Evolutionary conservation across 805 yeast genomes (phyloP), one percentile per base, ranked within the genome.

Genomic region (Kazachstania africana): DNA sequence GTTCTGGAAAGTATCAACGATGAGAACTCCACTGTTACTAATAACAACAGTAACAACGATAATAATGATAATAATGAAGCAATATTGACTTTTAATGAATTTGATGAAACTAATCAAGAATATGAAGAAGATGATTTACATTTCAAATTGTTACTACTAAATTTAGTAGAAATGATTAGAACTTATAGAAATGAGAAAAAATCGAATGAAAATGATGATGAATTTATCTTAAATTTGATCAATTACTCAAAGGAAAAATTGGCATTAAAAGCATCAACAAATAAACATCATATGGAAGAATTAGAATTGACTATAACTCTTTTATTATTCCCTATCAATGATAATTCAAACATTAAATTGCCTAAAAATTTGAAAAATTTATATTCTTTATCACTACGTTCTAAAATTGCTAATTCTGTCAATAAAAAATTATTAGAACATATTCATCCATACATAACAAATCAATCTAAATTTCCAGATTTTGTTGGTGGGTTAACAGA

Each of bases 241-340:
- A 48, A 57, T 6, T 78, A 78, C 54, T 76, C 80, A 6, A 65
- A 75, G 37, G 69, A 66, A 14, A 75, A 75, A 45, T 52, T 81
- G 39, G 70, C 82, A 4, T 62, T 63, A 38, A 72, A 77, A 36
- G 78, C 76, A 1, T 63, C 78, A 2, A 65, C 68, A 31, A 75
- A 75, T 28, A 60, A 60, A 39, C 62, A 62, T 35, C 72, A 78
- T 37, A 64, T 84, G 55, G 69, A 70, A 33, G 88, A 82, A 40
- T 57, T 85, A 38, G 95, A 87, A 49, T 61, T 76, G 27, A 75
- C 93, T 3, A 81, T 85, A 91, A 83, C 94, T 15, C 61, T 85
- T 37, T 57, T 85, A 23, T 72, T 73, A 24, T 68, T 66, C 38
- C 66, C 72, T 1, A 48, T 50, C 14, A 48, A 43, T 12, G 21